Conservation (phyloP, 306 rosid genomes). For the Abrus pulchellus region DNA sequence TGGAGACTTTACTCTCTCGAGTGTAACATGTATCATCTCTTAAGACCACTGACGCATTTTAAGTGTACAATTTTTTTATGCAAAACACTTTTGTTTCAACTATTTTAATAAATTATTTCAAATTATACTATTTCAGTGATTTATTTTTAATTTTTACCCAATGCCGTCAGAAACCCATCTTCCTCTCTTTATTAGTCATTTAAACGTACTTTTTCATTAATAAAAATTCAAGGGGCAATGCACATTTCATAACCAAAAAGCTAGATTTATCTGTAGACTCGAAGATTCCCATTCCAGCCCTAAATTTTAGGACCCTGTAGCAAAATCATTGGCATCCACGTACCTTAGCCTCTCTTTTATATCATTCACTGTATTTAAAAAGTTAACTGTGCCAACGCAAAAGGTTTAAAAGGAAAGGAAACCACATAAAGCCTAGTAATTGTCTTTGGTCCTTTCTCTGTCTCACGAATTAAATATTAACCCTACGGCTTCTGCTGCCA, state of each 20-base stretch:
- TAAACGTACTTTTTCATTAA: neutral
- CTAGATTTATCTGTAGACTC: neutral
- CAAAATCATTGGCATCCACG: neutral
- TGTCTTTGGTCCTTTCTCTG: neutral
- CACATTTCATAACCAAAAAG: neutral
- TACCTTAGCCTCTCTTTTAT: neutral
- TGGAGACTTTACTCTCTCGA: too few relatives aligned
- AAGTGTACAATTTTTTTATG: too few relatives aligned
- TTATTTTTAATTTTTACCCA: too few relatives aligned
- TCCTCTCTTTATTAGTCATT: too few relatives aligned
- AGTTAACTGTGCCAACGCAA: neutral
- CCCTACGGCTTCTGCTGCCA: slow-evolving; percentile 16
- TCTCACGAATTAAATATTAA: neutral
- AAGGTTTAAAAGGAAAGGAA: neutral
- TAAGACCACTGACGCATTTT: too few relatives aligned
- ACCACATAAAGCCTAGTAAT: neutral
- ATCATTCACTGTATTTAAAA: neutral
- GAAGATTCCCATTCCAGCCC: slow-evolving; percentile 26
- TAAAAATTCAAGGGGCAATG: neutral
- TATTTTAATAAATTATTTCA: too few relatives aligned
- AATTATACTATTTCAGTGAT: too few relatives aligned
- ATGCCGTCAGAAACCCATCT: too few relatives aligned
- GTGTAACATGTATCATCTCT: too few relatives aligned
- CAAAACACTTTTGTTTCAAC: too few relatives aligned
- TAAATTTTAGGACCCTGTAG: neutral